Base-by-base conservation (phyloP, 177 flowering plant species). In the Vitis hybrid region DNA sequence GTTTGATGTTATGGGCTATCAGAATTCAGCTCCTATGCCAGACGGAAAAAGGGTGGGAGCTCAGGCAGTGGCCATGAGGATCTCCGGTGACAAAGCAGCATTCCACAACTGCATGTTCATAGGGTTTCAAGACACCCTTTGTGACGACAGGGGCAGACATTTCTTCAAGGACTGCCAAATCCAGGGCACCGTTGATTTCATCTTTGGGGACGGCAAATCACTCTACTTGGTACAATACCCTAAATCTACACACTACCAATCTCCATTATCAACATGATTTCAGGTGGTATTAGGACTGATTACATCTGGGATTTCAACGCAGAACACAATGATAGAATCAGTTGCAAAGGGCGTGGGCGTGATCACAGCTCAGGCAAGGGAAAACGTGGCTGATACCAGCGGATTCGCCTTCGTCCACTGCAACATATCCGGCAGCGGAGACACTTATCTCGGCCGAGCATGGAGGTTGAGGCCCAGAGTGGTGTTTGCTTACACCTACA, bases 121-220 rank as follows among this genome's bases (percentile, higher is more conserved):
- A 39, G 48, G 48, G 10, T 39, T 39, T 8, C 48, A 39, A 39
- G 85, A 82, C 72, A 82, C 85, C 1, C 69, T 82, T 5, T 74
- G 76, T 59, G 83, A 80, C 52, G 80, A 80, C 11, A 68, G 16
- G 20, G 85, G 83, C 60, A 66, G 45, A 18, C 83, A 82, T 62
- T 76, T 75, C 59, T 82, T 80, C 72, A 62, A 70, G 19, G 74
- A 78, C 60, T 80, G 83, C 65, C 74, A 63, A 20, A 66, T 82
- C 22, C 61, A 76, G 45, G 82, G 83, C 56, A 74, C 78, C 1
- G 81, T 74, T 8, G 86, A 71, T 72, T 82, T 75, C 81, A 74
- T 78, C 67, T 80, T 80, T 58, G 80, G 85, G 33, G 64, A 71
- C 22, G 85, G 80, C 16, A 80, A 70, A 66, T 82, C 85, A 18